phyloP scores from a whole-genome alignment of 73 alveolate species.

The Tetrahymena thermophila region DNA sequence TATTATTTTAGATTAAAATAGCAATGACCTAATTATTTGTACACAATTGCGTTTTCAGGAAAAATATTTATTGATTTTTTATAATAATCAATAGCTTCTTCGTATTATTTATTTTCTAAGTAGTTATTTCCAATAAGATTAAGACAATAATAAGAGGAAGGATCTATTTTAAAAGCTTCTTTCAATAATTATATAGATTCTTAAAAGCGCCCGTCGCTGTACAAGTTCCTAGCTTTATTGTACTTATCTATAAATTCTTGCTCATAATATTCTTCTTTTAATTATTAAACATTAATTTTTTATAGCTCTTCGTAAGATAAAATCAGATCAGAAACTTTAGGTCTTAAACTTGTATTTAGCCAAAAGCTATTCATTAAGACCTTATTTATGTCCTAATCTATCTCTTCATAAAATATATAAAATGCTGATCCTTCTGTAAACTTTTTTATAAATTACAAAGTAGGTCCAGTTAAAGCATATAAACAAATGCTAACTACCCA shows the following conservation, averaged over 20 bases:
- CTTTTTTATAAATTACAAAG: background rate
- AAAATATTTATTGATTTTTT: background rate
- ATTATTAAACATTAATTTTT: background rate
- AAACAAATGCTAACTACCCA: background rate
- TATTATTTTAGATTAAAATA: too few species aligned
- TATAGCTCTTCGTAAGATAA: background rate
- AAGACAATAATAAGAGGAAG: background rate
- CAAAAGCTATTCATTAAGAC: background rate
- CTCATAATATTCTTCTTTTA: background rate
- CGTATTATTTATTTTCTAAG: background rate
- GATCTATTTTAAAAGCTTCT: background rate
- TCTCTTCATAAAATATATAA: background rate
- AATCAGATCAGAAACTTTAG: background rate
- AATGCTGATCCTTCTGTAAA: background rate
- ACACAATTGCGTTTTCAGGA: background rate
- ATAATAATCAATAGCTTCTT: background rate
- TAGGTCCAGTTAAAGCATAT: background rate
- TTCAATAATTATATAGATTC: background rate
- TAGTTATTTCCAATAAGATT: background rate
- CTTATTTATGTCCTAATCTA: background rate
- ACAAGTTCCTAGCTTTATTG: background rate
- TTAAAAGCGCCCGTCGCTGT: background rate
- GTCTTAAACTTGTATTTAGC: background rate
- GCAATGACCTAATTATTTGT: background rate
- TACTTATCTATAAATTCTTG: background rate